phyloP scores from a whole-genome alignment of 148 eudicot genomes.

The Suaeda aralocaspica region DNA sequence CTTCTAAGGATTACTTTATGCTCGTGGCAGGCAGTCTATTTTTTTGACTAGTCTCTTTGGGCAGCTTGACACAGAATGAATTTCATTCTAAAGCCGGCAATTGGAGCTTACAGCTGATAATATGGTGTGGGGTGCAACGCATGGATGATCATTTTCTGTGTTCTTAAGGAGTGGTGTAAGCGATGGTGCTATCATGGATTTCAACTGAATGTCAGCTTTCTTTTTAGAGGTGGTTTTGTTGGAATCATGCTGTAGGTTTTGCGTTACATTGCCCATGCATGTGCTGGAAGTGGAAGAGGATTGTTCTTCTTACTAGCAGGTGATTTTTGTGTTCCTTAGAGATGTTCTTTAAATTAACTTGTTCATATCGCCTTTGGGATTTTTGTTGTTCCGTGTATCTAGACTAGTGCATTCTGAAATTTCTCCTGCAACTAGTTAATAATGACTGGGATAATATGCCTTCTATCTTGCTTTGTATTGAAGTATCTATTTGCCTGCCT shows the following conservation, averaged over 20 bases:
- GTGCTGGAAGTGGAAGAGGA: conserved; percentile 23
- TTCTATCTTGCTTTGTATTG: no score
- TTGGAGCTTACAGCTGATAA: conserved; percentile 22
- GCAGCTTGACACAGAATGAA: conserved; percentile 22
- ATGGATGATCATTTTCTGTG: conserved; percentile 15
- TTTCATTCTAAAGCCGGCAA: conserved; percentile 9
- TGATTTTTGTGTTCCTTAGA: conserved; percentile 15
- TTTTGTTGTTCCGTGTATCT: background rate
- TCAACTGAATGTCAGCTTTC: conserved; percentile 11
- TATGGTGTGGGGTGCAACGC: conserved; percentile 19
- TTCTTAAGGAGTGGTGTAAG: conserved; percentile 10
- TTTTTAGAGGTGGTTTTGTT: conserved; percentile 2
- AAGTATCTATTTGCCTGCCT: no score
- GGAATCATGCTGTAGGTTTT: conserved; percentile 21
- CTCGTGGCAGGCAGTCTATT: background rate
- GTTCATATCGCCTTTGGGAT: background rate
- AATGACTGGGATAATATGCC: background rate
- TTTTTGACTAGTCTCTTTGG: conserved; percentile 14
- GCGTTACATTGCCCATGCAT: conserved; percentile 12
- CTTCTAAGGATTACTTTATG: conserved; percentile 15
- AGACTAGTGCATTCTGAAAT: background rate
- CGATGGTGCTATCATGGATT: conserved; percentile 20
- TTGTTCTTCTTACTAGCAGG: conserved; percentile 27
- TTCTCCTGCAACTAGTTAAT: background rate
- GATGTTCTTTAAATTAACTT: background rate